Evolutionary conservation across 2,329 filamentous ascomycete species (phyloP), one percentile per base, ranked within the genome.

Genomic region (Tolypocladium tundrense): DNA sequence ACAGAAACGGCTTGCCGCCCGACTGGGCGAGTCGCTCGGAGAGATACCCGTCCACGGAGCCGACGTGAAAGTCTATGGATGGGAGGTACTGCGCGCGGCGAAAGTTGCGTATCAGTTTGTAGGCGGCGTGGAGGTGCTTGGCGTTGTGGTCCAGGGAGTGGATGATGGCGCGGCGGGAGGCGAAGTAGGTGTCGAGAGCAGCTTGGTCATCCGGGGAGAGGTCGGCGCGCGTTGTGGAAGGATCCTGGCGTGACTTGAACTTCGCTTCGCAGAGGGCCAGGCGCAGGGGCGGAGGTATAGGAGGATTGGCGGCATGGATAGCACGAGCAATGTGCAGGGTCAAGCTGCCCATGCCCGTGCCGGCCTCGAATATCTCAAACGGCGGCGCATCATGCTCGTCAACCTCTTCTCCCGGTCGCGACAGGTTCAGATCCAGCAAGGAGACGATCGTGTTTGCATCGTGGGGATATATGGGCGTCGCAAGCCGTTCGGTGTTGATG

Each of bases 301-400:
- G 72, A 2, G 82, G 73, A 66, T 92, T 92, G 21, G 84, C 87
- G 51, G 83, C 88, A 67, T 92, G 87, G 52, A 94, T 83, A 3
- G 88, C 88, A 56, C 88, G 82, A 37, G 88, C 85, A 27, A 94
- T 77, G 66, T 92, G 83, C 5, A 94, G 72, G 0, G 89, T 93
- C 59, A 94, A 72, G 40, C 87, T 86, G 59, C 90, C 90, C 77
- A 92, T 88, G n/a, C 90, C 90, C 4, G 90, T 94, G 19, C 90
- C 90, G 53, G 89, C 89, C 72, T 94, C 90, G 56, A 94, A 85
- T 51, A 94, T 88, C 67, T 93, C 88, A 14, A 92, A 70, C 0
- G 79, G 81, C 10, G 75, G 70, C 16, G 71, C 64, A 14, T 73
- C 69, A 7, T 72, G 68, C 16, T 65, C 64, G 13, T 65, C 59